Evolutionary conservation across 73 alveolate species (phyloP).

Genomic region (Diophrys appendiculata): DNA sequence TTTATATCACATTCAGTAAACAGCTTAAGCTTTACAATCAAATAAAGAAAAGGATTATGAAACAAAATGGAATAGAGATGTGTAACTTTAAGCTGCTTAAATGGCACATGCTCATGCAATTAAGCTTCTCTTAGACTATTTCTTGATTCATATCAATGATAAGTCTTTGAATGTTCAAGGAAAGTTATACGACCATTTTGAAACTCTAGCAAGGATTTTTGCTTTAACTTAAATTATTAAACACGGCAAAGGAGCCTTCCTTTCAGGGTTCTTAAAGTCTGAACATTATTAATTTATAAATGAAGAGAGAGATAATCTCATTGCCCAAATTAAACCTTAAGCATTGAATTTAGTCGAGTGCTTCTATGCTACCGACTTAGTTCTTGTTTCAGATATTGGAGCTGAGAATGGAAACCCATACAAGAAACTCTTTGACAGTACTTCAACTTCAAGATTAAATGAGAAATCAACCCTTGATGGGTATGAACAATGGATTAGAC

Average conservation of each 20-base stretch:
- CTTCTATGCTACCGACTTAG: slow-evolving; percentile 37
- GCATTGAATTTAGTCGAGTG: slow-evolving; percentile 48
- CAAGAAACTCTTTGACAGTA: not conserved
- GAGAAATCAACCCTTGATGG: not conserved
- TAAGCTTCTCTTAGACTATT: slow-evolving; percentile 21
- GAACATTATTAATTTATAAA: slow-evolving; percentile 11
- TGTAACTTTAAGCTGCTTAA: not conserved
- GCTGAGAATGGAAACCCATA: slow-evolving; percentile 1
- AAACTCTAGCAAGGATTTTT: slow-evolving; percentile 21
- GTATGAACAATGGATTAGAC: not conserved
- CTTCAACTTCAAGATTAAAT: not conserved
- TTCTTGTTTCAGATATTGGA: not conserved
- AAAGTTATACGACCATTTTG: slow-evolving; percentile 13
- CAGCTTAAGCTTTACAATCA: slow-evolving; percentile 17
- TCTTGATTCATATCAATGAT: not conserved
- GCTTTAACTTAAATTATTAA: slow-evolving; percentile 18
- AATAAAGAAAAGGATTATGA: slow-evolving; percentile 14
- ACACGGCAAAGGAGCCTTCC: slow-evolving; percentile 37
- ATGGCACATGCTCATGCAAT: slow-evolving; percentile 22
- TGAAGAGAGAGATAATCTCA: not conserved
- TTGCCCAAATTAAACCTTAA: slow-evolving; percentile 36
- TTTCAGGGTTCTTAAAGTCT: slow-evolving; percentile 25
- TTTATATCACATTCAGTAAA: slow-evolving; percentile 12
- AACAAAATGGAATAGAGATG: slow-evolving; percentile 20
- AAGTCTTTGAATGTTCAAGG: not conserved